Evolutionary conservation across 2,329 filamentous ascomycete species (phyloP), one percentile per base, ranked within the genome.

Genomic region (Pyrenophora teres): DNA sequence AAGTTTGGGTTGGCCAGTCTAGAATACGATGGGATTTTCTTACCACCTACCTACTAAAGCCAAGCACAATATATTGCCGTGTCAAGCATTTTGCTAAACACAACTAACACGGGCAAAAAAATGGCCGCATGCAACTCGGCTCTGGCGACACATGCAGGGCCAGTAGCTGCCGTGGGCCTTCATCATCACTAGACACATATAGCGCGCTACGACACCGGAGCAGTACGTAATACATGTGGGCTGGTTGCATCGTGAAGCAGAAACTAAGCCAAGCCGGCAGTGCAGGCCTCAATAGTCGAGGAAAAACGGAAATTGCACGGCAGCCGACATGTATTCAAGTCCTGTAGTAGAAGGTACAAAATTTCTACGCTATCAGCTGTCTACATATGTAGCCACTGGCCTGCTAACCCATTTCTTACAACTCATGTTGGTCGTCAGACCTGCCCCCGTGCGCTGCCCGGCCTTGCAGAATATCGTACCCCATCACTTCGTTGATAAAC

Each of bases 401-500:
- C 18, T 40, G 31, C 41, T 40, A 45, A 52, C 45, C 35, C 21
- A 18, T 41, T 40, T 36, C 36, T 53, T 40, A 53, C 40, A 23
- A 16, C 23, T 60, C 63, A 9, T 60, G 46, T 21, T 62, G 67
- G 37, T 65, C 64, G 25, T 68, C 66, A 18, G 52, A 57, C 38
- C 64, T 61, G 41, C 66, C 62, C 18, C 56, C 67, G 40, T 68
- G 62, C 2, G 59, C 57, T 21, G 61, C 61, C 13, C 62, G 60
- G 25, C 69, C 68, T 39, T 59, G 63, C 56, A 73, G 50, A 23
- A 73, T 65, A 54, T 74, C 69, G 45, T 72, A 73, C 2, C 70
- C 71, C 63, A 73, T 69, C 5, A 73, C 52, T 42, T 71, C 69
- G 52, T 71, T 72, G 30, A 74, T 61, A 47, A 68, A 74, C 46